Evolutionary conservation across 2,329 filamentous ascomycete genomes (phyloP).

Genomic region (Cladophialophora exuberans): DNA sequence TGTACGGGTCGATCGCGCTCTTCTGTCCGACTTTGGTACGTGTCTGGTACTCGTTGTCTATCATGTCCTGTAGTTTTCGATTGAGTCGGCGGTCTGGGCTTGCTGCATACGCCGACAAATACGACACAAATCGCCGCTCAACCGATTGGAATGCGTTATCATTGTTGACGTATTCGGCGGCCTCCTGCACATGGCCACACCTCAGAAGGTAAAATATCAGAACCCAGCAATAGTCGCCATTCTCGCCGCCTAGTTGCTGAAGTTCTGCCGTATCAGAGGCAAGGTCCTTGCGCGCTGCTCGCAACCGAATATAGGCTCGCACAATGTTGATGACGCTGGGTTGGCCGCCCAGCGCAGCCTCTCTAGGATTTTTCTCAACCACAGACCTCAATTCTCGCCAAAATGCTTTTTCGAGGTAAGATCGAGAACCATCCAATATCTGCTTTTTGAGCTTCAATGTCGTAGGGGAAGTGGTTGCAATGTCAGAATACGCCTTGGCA

Average conservation of each 20-base stretch:
- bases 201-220: conserved; percentile 90
- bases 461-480: conserved; percentile 65
- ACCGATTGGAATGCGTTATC: conserved; percentile 82
- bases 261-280: conserved; percentile 79
- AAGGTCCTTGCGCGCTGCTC: conserved; percentile 78
- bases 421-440: conserved; percentile 78
- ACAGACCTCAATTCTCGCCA: conserved; percentile 74
- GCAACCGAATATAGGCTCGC: conserved; percentile 85
- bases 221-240: conserved; percentile 78
- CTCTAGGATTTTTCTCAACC: conserved; percentile 80
- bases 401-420: conserved; percentile 80
- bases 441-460: conserved; percentile 72
- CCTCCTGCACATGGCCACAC: conserved; percentile 81
- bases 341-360: conserved; percentile 86
- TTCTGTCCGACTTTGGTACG: conserved; percentile 81
- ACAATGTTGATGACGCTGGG: conserved; percentile 89
- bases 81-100: conserved; percentile 76
- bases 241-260: conserved; percentile 71
- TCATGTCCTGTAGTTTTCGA: conserved; percentile 79
- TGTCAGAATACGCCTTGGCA: conserved; percentile 75
- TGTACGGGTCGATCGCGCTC: conserved; percentile 88
- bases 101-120: conserved; percentile 81
- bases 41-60: conserved; percentile 87
- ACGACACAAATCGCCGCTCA: conserved; percentile 86
- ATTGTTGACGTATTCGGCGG: conserved; percentile 82